phyloP scores from a whole-genome alignment of 805 yeast species.

The Metschnikowia baotianmanensis region DNA sequence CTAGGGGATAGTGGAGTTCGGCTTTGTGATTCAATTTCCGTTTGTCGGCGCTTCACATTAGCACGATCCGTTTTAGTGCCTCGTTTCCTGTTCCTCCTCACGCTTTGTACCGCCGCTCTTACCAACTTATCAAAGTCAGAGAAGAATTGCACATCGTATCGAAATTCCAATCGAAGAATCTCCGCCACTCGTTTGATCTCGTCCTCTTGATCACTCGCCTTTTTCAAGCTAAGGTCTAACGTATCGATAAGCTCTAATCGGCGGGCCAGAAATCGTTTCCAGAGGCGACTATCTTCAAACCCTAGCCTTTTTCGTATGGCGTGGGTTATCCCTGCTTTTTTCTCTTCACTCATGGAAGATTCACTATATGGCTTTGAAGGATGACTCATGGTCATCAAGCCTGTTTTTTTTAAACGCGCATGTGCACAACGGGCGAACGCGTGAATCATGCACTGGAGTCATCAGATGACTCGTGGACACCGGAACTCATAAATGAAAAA shows the following conservation, averaged over 20 bases:
- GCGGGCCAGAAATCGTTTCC: slow-evolving; percentile 92
- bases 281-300: slow-evolving; percentile 75
- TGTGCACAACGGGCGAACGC: slow-evolving; percentile 3
- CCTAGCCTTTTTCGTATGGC: slow-evolving; percentile 59
- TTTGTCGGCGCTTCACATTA: slow-evolving; percentile 12
- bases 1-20: not conserved
- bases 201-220: slow-evolving; percentile 91
- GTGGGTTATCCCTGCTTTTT: slow-evolving; percentile 53
- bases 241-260: slow-evolving; percentile 86
- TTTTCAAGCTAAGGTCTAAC: slow-evolving; percentile 57
- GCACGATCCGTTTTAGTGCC: slow-evolving; percentile 33
- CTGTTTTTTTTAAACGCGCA: slow-evolving; percentile 5
- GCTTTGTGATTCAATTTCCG: slow-evolving; percentile 3
- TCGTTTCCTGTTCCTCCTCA: slow-evolving; percentile 80
- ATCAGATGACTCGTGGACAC: slow-evolving; percentile 7
- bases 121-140: slow-evolving; percentile 86
- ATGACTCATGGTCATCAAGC: slow-evolving; percentile 20
- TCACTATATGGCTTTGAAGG: slow-evolving; percentile 2
- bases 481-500: not conserved
- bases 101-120: slow-evolving; percentile 91
- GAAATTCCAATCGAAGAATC: slow-evolving; percentile 73
- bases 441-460: slow-evolving; percentile 14
- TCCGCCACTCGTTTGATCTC: slow-evolving; percentile 78
- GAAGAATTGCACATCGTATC: slow-evolving; percentile 55
- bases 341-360: slow-evolving; percentile 20